Conservation (phyloP, 2,329 filamentous ascomycete genomes). For the Aspergillus carbonarius region DNA sequence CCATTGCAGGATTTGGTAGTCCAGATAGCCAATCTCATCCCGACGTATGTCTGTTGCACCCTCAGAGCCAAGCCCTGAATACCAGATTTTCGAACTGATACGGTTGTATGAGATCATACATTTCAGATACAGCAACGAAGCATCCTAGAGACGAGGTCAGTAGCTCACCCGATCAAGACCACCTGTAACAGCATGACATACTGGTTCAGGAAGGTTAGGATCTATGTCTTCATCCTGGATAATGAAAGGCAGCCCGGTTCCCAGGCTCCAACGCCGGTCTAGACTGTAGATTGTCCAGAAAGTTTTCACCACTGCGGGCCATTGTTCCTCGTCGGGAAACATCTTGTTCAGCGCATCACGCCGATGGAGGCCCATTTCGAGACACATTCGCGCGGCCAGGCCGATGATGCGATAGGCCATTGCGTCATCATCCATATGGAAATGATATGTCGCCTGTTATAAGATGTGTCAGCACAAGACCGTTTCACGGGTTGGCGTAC, state of each 20-base stretch:
- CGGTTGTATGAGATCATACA: constrained; percentile 83
- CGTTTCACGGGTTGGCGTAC: constrained; percentile 9
- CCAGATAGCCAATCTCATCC: constrained; percentile 75
- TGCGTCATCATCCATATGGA: constrained; percentile 80
- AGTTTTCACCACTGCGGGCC: constrained; percentile 65
- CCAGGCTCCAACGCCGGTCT: constrained; percentile 84
- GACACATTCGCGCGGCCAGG: constrained; percentile 73
- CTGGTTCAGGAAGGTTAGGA: constrained; percentile 72
- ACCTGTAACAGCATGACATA: constrained; percentile 40
- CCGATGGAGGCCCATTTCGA: constrained; percentile 81
- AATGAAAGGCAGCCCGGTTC: constrained; percentile 83
- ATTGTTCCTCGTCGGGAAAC: constrained; percentile 68
- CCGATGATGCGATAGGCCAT: constrained; percentile 86
- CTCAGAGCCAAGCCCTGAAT: constrained; percentile 69
- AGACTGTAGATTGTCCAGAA: constrained; percentile 88
- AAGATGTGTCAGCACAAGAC: constrained; percentile 1
- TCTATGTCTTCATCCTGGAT: constrained; percentile 86
- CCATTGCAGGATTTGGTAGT: constrained; percentile 84
- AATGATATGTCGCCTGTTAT: constrained; percentile 69
- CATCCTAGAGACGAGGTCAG: constrained; percentile 33
- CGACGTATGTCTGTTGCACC: constrained; percentile 65
- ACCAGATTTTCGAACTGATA: constrained; percentile 84
- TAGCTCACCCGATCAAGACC: background rate
- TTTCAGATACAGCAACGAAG: constrained; percentile 66
- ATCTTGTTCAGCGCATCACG: constrained; percentile 67